Conservation (phyloP, 139 green algal genomes). For the Parachlorella kessleri region DNA sequence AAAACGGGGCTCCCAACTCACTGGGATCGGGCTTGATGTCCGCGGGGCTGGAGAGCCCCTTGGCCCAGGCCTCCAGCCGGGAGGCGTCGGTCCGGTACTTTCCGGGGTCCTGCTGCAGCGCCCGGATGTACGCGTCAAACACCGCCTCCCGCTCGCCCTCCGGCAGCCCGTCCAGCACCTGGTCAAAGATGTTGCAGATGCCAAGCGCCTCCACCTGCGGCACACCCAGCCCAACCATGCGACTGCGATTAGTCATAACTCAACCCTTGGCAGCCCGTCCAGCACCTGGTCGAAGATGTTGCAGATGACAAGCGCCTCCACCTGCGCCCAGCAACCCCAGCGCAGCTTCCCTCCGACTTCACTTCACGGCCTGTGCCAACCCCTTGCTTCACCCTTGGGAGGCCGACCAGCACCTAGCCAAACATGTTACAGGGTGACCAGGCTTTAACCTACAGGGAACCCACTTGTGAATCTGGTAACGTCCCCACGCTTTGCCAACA, state of each 20-base stretch:
- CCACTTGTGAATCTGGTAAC: too few relatives aligned
- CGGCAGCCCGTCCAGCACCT: constrained; percentile 78
- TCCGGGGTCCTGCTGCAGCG: constrained; percentile 77
- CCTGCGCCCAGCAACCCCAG: constrained; percentile 49
- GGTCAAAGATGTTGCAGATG: constrained; percentile 86
- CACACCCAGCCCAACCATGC: too few relatives aligned
- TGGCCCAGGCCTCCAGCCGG: constrained; percentile 61
- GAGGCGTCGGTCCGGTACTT: constrained; percentile 69
- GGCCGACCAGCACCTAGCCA: too few relatives aligned
- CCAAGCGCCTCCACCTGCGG: constrained; percentile 87
- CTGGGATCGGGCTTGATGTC: constrained; percentile 50
- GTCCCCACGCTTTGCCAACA: too few relatives aligned
- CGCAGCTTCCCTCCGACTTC: too few relatives aligned
- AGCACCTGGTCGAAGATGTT: constrained; percentile 90
- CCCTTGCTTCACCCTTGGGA: too few relatives aligned
- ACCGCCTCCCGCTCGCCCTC: constrained; percentile 54
- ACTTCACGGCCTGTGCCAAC: too few relatives aligned
- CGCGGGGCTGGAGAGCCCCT: constrained; percentile 12
- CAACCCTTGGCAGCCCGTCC: too few relatives aligned
- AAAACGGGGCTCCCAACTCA: too few relatives aligned
- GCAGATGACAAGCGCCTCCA: constrained; percentile 87
- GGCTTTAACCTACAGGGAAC: too few relatives aligned
- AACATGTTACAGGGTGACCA: too few relatives aligned
- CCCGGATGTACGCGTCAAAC: constrained; percentile 79
- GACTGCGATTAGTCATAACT: too few relatives aligned